Evolutionary conservation across 331 rosid genomes (phyloP).

Genomic region (Stylosanthes scabra): DNA sequence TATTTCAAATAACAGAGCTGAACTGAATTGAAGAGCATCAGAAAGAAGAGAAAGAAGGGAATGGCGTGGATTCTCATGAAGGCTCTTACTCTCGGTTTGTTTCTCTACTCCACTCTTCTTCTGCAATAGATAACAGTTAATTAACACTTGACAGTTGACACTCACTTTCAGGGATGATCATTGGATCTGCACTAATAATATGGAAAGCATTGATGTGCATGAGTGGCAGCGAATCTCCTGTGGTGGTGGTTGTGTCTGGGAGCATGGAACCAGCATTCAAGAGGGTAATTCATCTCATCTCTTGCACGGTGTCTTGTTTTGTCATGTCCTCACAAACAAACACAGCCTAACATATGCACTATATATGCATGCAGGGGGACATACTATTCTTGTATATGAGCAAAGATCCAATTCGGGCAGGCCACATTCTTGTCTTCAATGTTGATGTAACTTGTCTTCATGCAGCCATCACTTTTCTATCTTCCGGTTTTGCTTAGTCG

Average conservation of each 20-base stretch:
- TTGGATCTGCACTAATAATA: constrained; percentile 68
- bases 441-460: constrained; percentile 65
- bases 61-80: constrained; percentile 91
- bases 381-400: constrained; percentile 85
- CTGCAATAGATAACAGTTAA: neutral
- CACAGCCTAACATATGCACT: too few relatives aligned
- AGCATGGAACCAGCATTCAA: constrained; percentile 97
- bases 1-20: neutral
- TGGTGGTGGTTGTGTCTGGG: constrained; percentile 80
- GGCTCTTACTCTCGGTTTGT: constrained; percentile 77
- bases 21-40: neutral
- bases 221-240: constrained; percentile 85
- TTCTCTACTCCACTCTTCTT: neutral
- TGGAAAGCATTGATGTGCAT: constrained; percentile 80
- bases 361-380: constrained; percentile 70
- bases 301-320: too few relatives aligned
- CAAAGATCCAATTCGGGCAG: constrained; percentile 85
- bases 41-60: neutral
- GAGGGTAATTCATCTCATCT: constrained; percentile 56
- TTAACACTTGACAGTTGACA: too few relatives aligned
- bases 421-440: constrained; percentile 91
- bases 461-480: neutral
- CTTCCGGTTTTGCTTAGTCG: too few relatives aligned
- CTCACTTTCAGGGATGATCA: constrained; percentile 59
- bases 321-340: too few relatives aligned